phyloP scores from a whole-genome alignment of 2,329 filamentous ascomycete genomes.

The Didymella pomorum region DNA sequence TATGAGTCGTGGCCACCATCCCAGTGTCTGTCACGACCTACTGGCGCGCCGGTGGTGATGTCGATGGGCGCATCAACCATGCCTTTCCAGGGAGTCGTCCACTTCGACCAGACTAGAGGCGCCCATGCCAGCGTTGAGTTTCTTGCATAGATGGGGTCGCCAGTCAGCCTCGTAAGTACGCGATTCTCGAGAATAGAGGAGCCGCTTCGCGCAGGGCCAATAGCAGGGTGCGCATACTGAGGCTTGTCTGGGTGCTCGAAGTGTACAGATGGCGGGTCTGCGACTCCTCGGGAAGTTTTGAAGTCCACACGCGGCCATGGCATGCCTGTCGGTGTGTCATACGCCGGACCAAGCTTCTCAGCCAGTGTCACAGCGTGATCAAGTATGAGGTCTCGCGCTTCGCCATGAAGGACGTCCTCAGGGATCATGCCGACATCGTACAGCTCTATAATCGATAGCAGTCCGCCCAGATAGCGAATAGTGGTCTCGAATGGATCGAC shows the following conservation, averaged over 20 bases:
- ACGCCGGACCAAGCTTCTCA: conserved; percentile 50
- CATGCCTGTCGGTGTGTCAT: conserved; percentile 53
- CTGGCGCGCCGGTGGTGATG: conserved; percentile 53
- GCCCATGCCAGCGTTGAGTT: conserved; percentile 56
- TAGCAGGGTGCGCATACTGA: conserved; percentile 47
- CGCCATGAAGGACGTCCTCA: conserved; percentile 38
- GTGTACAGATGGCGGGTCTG: conserved; percentile 42
- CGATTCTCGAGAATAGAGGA: conserved; percentile 57
- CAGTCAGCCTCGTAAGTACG: conserved; percentile 52
- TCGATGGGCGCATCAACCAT: conserved; percentile 55
- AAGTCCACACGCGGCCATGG: conserved; percentile 58
- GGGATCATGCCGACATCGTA: conserved; percentile 53
- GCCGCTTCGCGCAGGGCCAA: conserved; percentile 54
- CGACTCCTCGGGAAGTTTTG: conserved; percentile 42
- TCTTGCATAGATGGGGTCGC: conserved; percentile 49
- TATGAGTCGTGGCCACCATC: conserved; percentile 56
- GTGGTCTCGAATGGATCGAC: conserved; percentile 56
- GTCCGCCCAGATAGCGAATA: conserved; percentile 52
- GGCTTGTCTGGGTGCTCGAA: conserved; percentile 40
- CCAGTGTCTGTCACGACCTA: conserved; percentile 53
- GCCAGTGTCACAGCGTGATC: conserved; percentile 50
- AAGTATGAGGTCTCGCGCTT: conserved; percentile 47
- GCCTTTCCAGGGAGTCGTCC: conserved; percentile 50
- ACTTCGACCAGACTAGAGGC: conserved; percentile 56
- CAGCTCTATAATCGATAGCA: conserved; percentile 52